Base-by-base conservation (phyloP, 163 green algal genomes). In the Scenedesmus sp. region DNA sequence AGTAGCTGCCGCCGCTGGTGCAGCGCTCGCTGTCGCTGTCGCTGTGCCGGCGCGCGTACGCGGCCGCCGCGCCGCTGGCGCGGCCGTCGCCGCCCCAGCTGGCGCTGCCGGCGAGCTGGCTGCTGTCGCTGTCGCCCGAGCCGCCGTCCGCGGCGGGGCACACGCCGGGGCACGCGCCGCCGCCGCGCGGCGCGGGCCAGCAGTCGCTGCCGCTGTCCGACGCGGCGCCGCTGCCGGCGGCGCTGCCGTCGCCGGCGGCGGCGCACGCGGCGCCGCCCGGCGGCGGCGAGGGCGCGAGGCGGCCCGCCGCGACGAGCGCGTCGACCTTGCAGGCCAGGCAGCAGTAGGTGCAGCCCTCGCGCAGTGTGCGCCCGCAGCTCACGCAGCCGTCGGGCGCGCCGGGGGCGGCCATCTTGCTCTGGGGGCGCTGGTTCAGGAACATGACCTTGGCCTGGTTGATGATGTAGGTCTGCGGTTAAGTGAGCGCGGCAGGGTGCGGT, bases 381-480 rank as follows among this genome's bases (percentile, higher is more conserved):
- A 48, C 42, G 85, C 87, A 91, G 20, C 54, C 72, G 47, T 87
- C 85, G 31, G 67, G 53, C 3, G 65, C 78, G 31, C 74, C 74
- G 3, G 77, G 58, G 5, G 34, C 47, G 17, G 47, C 31, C 4
- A 82, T 63, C 83, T 89, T 90, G 65, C 77, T 77, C 73, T 89
- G 83, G 9, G 85, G 85, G 0, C 87, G 78, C n/a, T 76, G 78
- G 60, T 86, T 85, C 18, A 92, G 78, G 75, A 92, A 92, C 58
- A 92, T 84, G 11, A 90, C 87, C 78, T 90, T 90, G 36, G 83
- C 82, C 44, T 82, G 76, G 86, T 92, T 92, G 84, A 92, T 90
- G 48, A 86, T 88, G 86, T 92, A 92, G 26, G 85, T 87, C 87
- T 92, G 87, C n/a, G n/a, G 10, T 14, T 18, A 14, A 18, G 10